Evolutionary conservation across 129 eudicot species (phyloP).

Genomic region (Erigeron canadensis): DNA sequence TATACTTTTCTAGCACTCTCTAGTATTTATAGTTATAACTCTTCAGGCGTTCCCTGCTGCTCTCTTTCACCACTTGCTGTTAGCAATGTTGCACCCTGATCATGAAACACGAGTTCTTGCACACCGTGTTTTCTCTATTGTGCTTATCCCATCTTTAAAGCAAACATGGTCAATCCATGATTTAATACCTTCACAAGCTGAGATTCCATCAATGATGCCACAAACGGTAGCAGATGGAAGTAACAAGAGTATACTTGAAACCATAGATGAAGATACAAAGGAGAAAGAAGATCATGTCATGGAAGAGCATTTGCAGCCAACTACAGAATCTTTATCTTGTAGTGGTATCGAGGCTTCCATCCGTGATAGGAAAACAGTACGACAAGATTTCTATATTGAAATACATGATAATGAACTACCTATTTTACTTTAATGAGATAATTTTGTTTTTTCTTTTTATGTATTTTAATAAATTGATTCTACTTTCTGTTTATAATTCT

Average conservation of each 20-base stretch:
- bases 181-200: conserved; percentile 24
- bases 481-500: conserved; percentile 1
- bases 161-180: conserved; percentile 37
- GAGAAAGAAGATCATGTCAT: conserved; percentile 35
- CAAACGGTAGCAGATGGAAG: conserved; percentile 29
- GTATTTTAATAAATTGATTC: not conserved
- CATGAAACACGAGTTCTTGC: conserved; percentile 74
- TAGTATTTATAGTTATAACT: conserved; percentile 17
- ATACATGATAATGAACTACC: conserved; percentile 11
- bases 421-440: not conserved
- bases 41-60: conserved; percentile 79
- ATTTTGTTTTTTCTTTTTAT: not conserved
- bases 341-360: conserved; percentile 29
- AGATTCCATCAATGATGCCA: conserved; percentile 23
- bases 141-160: conserved; percentile 55
- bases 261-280: conserved; percentile 15
- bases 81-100: conserved; percentile 84
- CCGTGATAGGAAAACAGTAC: conserved; percentile 47
- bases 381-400: conserved; percentile 11
- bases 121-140: conserved; percentile 57
- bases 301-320: conserved; percentile 20
- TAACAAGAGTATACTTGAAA: conserved; percentile 27
- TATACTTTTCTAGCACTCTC: not conserved
- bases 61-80: conserved; percentile 74
- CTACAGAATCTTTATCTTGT: conserved; percentile 24